Evolutionary conservation across 2,329 filamentous ascomycete genomes (phyloP), one percentile per base, ranked within the genome.

Genomic region (Ambrosiella beaveri): DNA sequence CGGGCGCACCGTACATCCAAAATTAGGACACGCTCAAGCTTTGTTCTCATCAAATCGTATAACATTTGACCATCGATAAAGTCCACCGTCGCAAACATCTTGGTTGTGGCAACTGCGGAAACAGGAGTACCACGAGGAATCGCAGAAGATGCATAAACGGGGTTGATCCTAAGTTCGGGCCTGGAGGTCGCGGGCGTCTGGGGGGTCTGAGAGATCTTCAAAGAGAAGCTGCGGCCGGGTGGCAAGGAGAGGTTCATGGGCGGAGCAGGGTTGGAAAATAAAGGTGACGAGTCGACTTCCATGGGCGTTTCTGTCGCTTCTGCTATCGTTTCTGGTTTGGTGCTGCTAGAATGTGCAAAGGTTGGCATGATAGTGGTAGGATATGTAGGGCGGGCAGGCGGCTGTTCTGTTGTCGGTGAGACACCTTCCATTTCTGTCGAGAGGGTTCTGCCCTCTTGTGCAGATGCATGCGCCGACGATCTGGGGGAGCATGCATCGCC

Each of bases 1-100:
- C 89, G 88, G 36, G 84, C 87, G 0, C 94, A 89, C 44, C 93
- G 81, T 19, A 97, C 78, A 67, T 98, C 93, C 38, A 98, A 72
- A 0, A 87, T 63, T 0, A 74, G 71, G 7, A 69, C 65, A 7
- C 70, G 65, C 2, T 65, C 64, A 2, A 69, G 63, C 2, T 65
- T 45, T 13, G 4, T 66, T 54, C 76, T 70, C 11, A 88, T 66
- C 45, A 87, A 68, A 7, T 78, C 73, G 61, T 74, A 77, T 12
- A 86, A 73, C 37, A 79, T 71, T 1, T 72, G 68, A 1, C 75
- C 71, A 0, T 76, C 68, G 36, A 87, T 74, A 70, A 84, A 71
- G 0, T 68, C 67, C 0, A 77, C 73, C 11, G 49, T 27, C 4
- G 50, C 13, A 19, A 57, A 27, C 13, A 41, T 37, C 17, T 57